phyloP scores from a whole-genome alignment of 306 rosid genomes.

The Rubus parviflorus region DNA sequence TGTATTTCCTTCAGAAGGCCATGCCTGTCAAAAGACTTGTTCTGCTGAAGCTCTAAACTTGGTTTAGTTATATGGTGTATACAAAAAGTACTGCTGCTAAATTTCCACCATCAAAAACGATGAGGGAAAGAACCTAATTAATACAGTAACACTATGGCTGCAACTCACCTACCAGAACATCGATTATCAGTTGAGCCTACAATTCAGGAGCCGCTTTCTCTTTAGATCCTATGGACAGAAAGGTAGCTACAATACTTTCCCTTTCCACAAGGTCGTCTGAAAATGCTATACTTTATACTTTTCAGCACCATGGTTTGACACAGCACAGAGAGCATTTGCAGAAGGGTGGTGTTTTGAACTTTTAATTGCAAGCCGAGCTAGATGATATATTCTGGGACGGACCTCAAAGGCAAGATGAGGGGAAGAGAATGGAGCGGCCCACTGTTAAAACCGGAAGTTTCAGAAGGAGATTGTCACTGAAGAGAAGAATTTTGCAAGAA shows the following conservation, averaged over 20 bases:
- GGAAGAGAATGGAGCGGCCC: constrained; percentile 35
- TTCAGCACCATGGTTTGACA: constrained; percentile 31
- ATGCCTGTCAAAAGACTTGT: constrained; percentile 25
- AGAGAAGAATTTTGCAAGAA: constrained; percentile 39
- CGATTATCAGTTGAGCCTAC: constrained; percentile 10
- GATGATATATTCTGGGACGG: constrained; percentile 30
- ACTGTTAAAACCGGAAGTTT: constrained; percentile 37
- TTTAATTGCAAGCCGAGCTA: constrained; percentile 22
- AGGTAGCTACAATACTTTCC: constrained; percentile 10
- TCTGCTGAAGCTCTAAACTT: constrained; percentile 38
- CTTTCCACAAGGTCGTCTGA: constrained; percentile 30
- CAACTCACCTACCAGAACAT: constrained; percentile 30
- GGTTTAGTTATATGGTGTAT: constrained; percentile 11
- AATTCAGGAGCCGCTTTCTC: constrained; percentile 16
- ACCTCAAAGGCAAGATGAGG: constrained; percentile 45
- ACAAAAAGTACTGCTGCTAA: constrained; percentile 44
- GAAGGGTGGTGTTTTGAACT: constrained; percentile 24
- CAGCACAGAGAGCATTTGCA: constrained; percentile 17
- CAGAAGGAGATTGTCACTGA: constrained; percentile 31
- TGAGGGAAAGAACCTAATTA: constrained; percentile 32
- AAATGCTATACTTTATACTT: constrained; percentile 8
- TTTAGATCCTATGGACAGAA: constrained; percentile 11
- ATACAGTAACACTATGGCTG: constrained; percentile 25
- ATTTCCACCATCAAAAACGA: constrained; percentile 17
- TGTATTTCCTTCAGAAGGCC: constrained; percentile 19